Percentiles rank a stretch among this genome's conserved stretches.
phyloP scores from a whole-genome alignment of 2,329 filamentous ascomycete species.

The Fusarium torulosum region DNA sequence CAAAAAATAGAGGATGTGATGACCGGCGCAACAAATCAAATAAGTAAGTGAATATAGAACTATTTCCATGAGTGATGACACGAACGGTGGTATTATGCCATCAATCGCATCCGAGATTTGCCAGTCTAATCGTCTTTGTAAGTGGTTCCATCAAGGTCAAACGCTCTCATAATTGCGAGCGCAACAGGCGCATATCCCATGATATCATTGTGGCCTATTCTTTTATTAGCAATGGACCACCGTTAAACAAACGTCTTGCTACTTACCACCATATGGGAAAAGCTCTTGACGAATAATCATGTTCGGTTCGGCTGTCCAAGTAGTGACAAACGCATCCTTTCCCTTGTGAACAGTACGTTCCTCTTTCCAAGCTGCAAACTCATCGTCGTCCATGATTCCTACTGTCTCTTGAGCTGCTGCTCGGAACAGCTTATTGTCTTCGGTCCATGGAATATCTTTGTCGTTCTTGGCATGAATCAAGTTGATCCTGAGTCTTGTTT shows the following conservation, averaged over 20 bases:
- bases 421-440: constrained; percentile 74
- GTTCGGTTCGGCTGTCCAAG: constrained; percentile 59
- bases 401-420: constrained; percentile 67
- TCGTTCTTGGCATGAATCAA: constrained; percentile 87
- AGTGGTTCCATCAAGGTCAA: constrained; percentile 60
- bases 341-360: constrained; percentile 58
- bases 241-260: background rate
- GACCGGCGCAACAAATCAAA: background rate
- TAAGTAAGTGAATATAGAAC: no score
- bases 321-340: constrained; percentile 62
- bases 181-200: constrained; percentile 74
- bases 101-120: background rate
- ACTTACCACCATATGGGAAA: constrained; percentile 67
- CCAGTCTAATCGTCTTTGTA: constrained; percentile 38
- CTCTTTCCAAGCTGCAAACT: constrained; percentile 61
- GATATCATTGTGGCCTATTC: constrained; percentile 75
- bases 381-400: constrained; percentile 52
- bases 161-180: constrained; percentile 74
- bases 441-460: constrained; percentile 80
- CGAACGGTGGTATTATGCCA: background rate
- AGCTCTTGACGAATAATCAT: constrained; percentile 67
- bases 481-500: constrained; percentile 70
- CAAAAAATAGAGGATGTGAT: background rate
- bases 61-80: background rate
- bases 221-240: constrained; percentile 1